Conservation (phyloP, 805 yeast species). For the Candida corydali region DNA sequence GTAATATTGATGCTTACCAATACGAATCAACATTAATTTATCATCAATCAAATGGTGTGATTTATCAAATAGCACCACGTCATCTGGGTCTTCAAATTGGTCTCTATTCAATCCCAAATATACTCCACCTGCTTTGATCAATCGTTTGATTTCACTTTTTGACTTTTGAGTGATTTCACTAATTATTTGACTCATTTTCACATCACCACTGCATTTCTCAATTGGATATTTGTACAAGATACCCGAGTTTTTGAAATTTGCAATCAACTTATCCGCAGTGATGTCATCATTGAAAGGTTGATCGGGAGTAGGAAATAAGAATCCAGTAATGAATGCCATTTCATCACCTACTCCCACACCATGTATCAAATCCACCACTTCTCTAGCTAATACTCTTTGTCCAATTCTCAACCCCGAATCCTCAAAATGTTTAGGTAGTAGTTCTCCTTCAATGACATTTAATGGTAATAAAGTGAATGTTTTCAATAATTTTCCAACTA, state of each 20-base stretch:
- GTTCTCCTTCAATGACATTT: conserved; percentile 44
- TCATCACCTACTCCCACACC: conserved; percentile 72
- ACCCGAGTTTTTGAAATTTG: conserved; percentile 56
- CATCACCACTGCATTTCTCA: conserved; percentile 13
- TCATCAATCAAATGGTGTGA: conserved; percentile 52
- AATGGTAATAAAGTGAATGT: conserved; percentile 77
- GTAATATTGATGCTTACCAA: conserved; percentile 69
- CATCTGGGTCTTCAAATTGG: conserved; percentile 47
- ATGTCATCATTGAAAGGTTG: conserved; percentile 44
- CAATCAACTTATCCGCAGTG: conserved; percentile 46
- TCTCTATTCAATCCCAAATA: conserved; percentile 60
- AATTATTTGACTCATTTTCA: conserved; percentile 50
- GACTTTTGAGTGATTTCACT: conserved; percentile 45
- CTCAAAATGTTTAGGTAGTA: conserved; percentile 48
- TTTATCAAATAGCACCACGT: conserved; percentile 43
- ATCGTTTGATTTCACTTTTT: conserved; percentile 55
- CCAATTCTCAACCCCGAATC: conserved; percentile 68
- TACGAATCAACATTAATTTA: conserved; percentile 58
- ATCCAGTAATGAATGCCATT: conserved; percentile 62
- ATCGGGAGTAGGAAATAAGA: conserved; percentile 59
- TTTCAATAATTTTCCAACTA: conserved; percentile 63
- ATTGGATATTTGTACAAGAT: conserved; percentile 30
- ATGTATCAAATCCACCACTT: conserved; percentile 83
- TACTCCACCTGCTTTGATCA: conserved; percentile 67
- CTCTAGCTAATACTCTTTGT: conserved; percentile 74